Evolutionary conservation across 257 asterid genomes (phyloP).

Genomic region (Nicotiana benthamiana): DNA sequence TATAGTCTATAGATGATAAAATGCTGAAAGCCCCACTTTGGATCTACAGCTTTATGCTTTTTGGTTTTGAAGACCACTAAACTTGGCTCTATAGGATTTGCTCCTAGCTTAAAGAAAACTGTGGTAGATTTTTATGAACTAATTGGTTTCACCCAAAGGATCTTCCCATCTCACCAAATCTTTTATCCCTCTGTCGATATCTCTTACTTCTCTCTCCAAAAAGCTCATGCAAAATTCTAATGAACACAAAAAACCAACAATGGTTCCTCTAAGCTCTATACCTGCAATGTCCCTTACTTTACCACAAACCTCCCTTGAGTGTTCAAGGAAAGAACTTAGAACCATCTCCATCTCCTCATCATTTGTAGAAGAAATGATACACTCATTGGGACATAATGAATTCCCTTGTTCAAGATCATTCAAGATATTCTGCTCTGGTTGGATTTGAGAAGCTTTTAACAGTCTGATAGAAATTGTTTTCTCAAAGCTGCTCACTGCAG

Average conservation of each 20-base stretch:
- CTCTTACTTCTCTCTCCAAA: conserved; percentile 22
- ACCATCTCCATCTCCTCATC: conserved; percentile 13
- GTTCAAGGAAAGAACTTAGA: conserved; percentile 9
- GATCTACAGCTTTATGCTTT: neutral
- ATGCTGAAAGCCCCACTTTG: neutral
- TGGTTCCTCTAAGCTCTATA: conserved; percentile 6
- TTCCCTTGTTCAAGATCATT: conserved; percentile 34
- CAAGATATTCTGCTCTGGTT: conserved; percentile 8
- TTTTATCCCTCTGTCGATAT: conserved; percentile 3
- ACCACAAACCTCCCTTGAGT: neutral
- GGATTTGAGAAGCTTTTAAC: conserved; percentile 14
- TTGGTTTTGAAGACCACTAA: neutral
- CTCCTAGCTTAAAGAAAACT: neutral
- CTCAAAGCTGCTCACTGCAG: conserved; percentile 5
- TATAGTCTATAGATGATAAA: neutral
- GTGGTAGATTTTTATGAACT: neutral
- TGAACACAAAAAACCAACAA: conserved; percentile 21
- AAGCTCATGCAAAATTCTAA: conserved; percentile 30
- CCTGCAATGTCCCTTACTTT: conserved; percentile 14
- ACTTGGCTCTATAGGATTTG: neutral
- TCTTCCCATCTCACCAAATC: conserved; percentile 30
- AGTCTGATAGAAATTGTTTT: conserved; percentile 4
- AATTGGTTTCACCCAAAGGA: neutral
- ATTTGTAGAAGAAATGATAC: neutral
- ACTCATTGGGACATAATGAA: neutral